Conservation (phyloP, 2,329 filamentous ascomycete species). For the Pestalotiopsis sp. region DNA sequence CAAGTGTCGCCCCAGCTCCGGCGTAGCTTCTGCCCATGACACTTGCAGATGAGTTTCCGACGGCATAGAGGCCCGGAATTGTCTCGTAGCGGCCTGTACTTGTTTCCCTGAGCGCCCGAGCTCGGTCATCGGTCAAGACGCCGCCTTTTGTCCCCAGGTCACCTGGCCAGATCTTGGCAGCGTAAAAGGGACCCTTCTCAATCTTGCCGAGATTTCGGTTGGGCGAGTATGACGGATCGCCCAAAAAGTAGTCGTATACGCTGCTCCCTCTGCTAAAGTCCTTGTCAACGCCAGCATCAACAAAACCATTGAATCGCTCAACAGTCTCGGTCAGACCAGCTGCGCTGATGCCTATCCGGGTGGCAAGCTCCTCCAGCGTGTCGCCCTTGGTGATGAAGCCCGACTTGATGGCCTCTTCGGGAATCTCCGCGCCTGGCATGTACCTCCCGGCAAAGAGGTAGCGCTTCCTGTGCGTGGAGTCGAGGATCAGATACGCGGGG, state of each 20-base stretch:
- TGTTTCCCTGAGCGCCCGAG: slow-evolving; percentile 26
- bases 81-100: slow-evolving; percentile 16
- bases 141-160: slow-evolving; percentile 42
- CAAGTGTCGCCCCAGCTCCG: slow-evolving; percentile 38
- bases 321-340: slow-evolving; percentile 27
- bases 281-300: slow-evolving; percentile 29
- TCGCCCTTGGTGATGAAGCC: slow-evolving; percentile 23
- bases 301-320: slow-evolving; percentile 32
- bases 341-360: slow-evolving; percentile 25
- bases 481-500: slow-evolving; percentile 35
- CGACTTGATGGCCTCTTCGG: not conserved
- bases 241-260: slow-evolving; percentile 34
- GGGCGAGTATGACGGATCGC: slow-evolving; percentile 30
- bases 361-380: slow-evolving; percentile 29
- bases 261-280: slow-evolving; percentile 37
- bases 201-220: slow-evolving; percentile 35
- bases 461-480: slow-evolving; percentile 31
- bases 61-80: slow-evolving; percentile 36
- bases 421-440: not conserved
- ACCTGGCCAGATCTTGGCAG: slow-evolving; percentile 36
- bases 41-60: slow-evolving; percentile 35
- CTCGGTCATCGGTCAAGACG: slow-evolving; percentile 35
- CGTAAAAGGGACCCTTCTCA: slow-evolving; percentile 33
- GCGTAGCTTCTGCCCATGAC: slow-evolving; percentile 38
- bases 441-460: slow-evolving; percentile 22